phyloP scores from a whole-genome alignment of 352 stramenopile species.

The Blastocystis hominis region DNA sequence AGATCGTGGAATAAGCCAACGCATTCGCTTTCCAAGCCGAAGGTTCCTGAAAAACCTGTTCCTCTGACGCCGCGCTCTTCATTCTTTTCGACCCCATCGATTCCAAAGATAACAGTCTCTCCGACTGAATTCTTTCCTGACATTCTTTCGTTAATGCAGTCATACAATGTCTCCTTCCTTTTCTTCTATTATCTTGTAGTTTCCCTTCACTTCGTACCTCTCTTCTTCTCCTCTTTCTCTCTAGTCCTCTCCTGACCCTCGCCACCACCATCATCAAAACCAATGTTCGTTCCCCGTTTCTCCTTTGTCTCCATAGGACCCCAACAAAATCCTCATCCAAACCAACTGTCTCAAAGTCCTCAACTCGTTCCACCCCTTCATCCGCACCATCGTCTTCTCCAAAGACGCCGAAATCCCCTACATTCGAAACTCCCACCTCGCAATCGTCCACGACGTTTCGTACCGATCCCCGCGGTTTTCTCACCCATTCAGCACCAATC shows the following conservation, averaged over 20 bases:
- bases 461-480: not conserved
- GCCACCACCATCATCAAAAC: constrained; percentile 27
- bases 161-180: not conserved
- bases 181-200: not conserved
- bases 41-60: not conserved
- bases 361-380: constrained; percentile 33
- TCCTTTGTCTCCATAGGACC: not conserved
- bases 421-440: not conserved
- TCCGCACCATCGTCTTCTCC: not conserved
- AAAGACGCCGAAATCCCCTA: not conserved
- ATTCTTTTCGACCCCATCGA: not conserved
- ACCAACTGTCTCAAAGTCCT: not conserved
- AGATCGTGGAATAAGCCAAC: not conserved
- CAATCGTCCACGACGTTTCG: not conserved
- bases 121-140: not conserved
- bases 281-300: not conserved
- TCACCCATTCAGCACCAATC: constrained; percentile 9
- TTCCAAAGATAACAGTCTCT: not conserved
- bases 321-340: not conserved
- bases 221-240: not conserved
- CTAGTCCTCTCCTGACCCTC: constrained; percentile 1
- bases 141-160: not conserved
- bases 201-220: not conserved
- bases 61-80: not conserved
- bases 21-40: not conserved